Conservation (phyloP, 1,284 basidiomycete genomes). For the Malassezia japonica region DNA sequence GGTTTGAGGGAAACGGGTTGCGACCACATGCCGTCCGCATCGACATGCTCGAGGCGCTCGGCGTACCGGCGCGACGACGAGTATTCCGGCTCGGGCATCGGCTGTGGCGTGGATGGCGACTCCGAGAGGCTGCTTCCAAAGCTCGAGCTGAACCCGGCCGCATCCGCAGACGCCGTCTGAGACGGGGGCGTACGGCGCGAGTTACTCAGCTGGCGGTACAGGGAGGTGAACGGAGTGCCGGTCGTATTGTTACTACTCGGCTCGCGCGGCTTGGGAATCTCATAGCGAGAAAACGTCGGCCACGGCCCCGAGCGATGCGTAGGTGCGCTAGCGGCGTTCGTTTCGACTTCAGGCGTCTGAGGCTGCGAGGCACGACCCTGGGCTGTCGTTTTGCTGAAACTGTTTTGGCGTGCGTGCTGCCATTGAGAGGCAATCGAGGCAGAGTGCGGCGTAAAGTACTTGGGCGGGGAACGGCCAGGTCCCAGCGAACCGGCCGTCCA, state of each 20-base stretch:
- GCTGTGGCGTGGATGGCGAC: neutral
- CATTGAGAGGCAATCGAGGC: conserved; percentile 1
- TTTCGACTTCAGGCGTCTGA: neutral
- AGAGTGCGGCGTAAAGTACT: neutral
- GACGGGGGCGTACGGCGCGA: neutral
- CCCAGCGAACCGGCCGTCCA: neutral
- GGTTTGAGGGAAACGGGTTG: neutral
- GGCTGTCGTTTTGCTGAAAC: neutral
- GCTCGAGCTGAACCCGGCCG: neutral
- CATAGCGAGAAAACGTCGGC: neutral
- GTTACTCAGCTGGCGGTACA: conserved; percentile 4
- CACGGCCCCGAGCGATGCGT: neutral
- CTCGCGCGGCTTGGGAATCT: neutral
- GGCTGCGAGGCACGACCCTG: neutral
- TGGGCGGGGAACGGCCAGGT: neutral
- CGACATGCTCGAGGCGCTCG: neutral
- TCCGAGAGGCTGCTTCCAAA: neutral
- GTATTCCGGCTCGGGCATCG: neutral
- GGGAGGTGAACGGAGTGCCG: neutral
- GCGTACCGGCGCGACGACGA: neutral
- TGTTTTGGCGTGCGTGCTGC: neutral
- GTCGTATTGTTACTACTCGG: neutral
- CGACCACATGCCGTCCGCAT: conserved; percentile 9
- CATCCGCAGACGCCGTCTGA: neutral
- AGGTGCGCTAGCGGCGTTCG: neutral